Conservation (phyloP, 2,329 filamentous ascomycete genomes). For the Leptosphaerulina australis region DNA sequence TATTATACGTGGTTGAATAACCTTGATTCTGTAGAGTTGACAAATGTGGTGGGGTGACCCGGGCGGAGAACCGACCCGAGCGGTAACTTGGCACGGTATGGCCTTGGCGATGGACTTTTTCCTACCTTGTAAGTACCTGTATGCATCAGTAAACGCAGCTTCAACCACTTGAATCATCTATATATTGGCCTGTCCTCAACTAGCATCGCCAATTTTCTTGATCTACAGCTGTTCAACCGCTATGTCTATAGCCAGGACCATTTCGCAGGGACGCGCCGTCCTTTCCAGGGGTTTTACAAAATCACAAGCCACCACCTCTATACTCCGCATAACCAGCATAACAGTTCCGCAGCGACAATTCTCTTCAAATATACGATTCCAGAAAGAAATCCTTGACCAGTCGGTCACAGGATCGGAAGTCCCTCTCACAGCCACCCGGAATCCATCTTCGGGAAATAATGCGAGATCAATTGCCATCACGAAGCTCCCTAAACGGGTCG, state of each 20-base stretch:
- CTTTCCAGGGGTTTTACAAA: conserved; percentile 19
- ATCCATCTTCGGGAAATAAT: background rate
- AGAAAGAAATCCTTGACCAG: conserved; percentile 13
- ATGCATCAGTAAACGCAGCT: background rate
- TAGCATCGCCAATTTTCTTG: background rate
- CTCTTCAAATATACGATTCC: conserved; percentile 12
- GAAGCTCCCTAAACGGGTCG: conserved; percentile 14
- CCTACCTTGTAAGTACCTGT: background rate
- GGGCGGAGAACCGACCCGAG: too few relatives aligned
- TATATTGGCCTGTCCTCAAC: background rate
- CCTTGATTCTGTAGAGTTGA: too few relatives aligned
- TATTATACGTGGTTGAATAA: too few relatives aligned
- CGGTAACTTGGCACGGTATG: too few relatives aligned
- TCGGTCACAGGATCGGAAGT: conserved; percentile 15
- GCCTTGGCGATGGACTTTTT: conserved; percentile 5
- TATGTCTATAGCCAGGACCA: conserved; percentile 26
- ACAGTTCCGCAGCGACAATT: conserved; percentile 21
- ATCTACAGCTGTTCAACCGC: background rate
- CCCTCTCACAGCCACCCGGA: conserved; percentile 5
- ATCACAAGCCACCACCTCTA: conserved; percentile 19
- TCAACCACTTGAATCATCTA: background rate
- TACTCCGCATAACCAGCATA: conserved; percentile 16
- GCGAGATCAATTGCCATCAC: conserved; percentile 21
- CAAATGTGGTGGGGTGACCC: too few relatives aligned
- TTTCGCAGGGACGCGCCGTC: conserved; percentile 18